These are phyloP conservation scores for Pterulicium gracile DNA, from an alignment of 1,284 basidiomycete species.

Conservation along the genomic window DNA sequence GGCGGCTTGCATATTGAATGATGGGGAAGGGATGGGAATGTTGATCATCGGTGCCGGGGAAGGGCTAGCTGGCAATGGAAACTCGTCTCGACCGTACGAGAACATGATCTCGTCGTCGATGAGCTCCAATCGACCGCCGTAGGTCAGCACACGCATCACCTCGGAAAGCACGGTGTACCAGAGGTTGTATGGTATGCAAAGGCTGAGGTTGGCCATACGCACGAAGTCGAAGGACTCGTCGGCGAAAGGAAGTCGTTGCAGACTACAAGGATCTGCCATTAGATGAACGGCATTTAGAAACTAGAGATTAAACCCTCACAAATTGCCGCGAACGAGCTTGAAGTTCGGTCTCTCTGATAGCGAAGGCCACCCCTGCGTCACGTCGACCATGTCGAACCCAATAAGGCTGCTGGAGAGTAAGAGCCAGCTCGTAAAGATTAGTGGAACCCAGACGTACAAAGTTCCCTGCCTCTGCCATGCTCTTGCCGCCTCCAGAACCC, in stretches of 20 bases:
- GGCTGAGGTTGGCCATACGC: background rate
- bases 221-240: background rate
- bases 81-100: constrained; percentile 16
- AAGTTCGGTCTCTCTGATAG: constrained; percentile 7
- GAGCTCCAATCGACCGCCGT: constrained; percentile 37
- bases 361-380: constrained; percentile 1
- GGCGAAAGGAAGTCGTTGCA: background rate
- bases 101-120: constrained; percentile 29
- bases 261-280: too few species aligned
- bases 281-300: background rate
- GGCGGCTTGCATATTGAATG: background rate
- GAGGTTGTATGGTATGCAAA: constrained; percentile 15
- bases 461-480: constrained; percentile 13
- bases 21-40: background rate
- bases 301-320: constrained; percentile 4
- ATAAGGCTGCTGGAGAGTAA: background rate
- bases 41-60: background rate
- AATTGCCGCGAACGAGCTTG: constrained; percentile 9
- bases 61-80: constrained; percentile 27
- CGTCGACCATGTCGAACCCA: constrained; percentile 10
- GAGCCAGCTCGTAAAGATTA: background rate
- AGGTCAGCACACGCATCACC: constrained; percentile 33
- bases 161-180: constrained; percentile 38
- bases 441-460: constrained; percentile 3
- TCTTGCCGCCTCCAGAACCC: constrained; percentile 13